Evolutionary conservation across 2,329 filamentous ascomycete genomes (phyloP).

Genomic region (Fusarium cicatricum): DNA sequence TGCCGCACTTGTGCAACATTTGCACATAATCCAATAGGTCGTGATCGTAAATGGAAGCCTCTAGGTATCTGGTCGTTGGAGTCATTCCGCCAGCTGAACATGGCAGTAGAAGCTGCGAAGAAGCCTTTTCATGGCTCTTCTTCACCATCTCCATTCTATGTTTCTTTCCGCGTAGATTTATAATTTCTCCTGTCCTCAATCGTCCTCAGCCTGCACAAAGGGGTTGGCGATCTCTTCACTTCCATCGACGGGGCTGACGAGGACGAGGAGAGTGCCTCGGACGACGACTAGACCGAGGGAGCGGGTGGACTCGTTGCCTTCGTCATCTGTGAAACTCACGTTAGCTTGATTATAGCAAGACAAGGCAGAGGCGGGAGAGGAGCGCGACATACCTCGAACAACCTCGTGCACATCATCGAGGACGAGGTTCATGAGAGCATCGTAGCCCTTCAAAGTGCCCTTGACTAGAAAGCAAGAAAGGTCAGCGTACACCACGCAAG

Average conservation of each 20-base stretch:
- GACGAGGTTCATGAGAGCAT: constrained; percentile 97
- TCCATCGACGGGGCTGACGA: constrained; percentile 91
- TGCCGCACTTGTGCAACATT: not conserved
- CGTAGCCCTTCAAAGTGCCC: constrained; percentile 92
- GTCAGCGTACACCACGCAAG: constrained; percentile 15
- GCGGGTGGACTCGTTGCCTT: constrained; percentile 85
- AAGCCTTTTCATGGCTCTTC: not conserved
- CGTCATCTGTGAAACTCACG: constrained; percentile 72
- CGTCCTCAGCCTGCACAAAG: constrained; percentile 79
- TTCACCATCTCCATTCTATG: constrained; percentile 4
- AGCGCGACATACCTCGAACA: constrained; percentile 73
- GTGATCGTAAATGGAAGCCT: constrained; percentile 16
- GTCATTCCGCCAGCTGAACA: constrained; percentile 7
- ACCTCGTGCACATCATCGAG: constrained; percentile 93
- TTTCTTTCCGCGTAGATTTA: constrained; percentile 16
- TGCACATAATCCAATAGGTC: constrained; percentile 14
- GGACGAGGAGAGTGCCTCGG: constrained; percentile 88
- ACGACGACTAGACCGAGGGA: constrained; percentile 88
- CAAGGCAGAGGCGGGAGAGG: not conserved
- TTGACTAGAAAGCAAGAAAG: constrained; percentile 64
- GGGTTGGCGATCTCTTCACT: constrained; percentile 97
- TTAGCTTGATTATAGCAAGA: constrained; percentile 8
- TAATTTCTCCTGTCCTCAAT: constrained; percentile 45
- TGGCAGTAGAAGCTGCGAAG: constrained; percentile 1
- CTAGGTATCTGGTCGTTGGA: constrained; percentile 10